phyloP scores from a whole-genome alignment of 2,329 filamentous ascomycete genomes.

The Diaporthe sp. region DNA sequence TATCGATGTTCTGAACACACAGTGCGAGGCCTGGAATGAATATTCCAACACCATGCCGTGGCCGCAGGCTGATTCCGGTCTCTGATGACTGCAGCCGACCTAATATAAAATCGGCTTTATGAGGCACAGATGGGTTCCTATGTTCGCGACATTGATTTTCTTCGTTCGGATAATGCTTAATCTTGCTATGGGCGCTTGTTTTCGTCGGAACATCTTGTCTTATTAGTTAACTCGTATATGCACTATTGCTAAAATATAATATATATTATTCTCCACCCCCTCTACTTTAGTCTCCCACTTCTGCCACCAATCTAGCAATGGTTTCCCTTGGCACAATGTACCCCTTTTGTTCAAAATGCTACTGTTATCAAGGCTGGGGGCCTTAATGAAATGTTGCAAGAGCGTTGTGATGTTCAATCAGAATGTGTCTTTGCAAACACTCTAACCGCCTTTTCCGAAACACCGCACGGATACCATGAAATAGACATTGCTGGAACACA shows the following conservation, averaged over 20 bases:
- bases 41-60: slow-evolving; percentile 26
- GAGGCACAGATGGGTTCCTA: background rate
- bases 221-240: background rate
- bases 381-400: too few relatives aligned
- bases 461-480: background rate
- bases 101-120: background rate
- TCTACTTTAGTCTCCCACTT: background rate
- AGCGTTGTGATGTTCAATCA: background rate
- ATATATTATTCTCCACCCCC: background rate
- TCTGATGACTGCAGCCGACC: slow-evolving; percentile 12
- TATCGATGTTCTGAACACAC: slow-evolving; percentile 21
- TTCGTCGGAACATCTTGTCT: background rate
- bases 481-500: too few relatives aligned
- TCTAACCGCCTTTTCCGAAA: background rate
- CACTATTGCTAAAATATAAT: background rate
- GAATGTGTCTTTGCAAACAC: background rate
- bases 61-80: slow-evolving; percentile 30
- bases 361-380: too few relatives aligned
- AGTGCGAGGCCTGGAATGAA: slow-evolving; percentile 31
- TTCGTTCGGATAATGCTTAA: background rate
- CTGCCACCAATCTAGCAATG: background rate
- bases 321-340: too few relatives aligned
- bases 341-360: background rate
- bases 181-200: background rate
- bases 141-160: background rate